phyloP scores from a whole-genome alignment of 1,284 basidiomycete species.

The Ustilago xerochloae region DNA sequence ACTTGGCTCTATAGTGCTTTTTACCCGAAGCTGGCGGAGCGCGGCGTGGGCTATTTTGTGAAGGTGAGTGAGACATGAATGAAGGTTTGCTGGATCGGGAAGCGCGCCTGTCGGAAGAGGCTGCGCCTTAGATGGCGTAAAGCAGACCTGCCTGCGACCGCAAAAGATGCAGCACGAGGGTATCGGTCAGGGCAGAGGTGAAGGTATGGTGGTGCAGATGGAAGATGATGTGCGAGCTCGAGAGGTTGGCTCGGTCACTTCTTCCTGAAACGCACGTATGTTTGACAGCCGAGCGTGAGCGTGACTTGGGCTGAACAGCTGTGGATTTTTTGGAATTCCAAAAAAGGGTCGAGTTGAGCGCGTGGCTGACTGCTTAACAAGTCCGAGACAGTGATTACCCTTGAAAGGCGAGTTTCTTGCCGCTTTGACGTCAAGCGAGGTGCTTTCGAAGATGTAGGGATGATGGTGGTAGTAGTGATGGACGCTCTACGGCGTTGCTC shows the following conservation, averaged over 20 bases:
- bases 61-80: conserved; percentile 35
- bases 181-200: neutral
- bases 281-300: too few species aligned
- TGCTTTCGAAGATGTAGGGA: too few species aligned
- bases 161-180: conserved; percentile 1
- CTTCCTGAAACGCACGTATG: conserved; percentile 5
- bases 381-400: too few species aligned
- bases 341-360: too few species aligned
- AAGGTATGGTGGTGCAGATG: neutral
- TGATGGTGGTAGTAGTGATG: too few species aligned
- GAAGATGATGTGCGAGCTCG: neutral
- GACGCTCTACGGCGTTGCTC: too few species aligned
- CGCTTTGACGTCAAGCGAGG: too few species aligned
- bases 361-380: too few species aligned
- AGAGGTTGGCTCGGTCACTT: conserved; percentile 3
- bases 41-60: conserved; percentile 17
- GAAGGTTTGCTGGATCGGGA: conserved; percentile 4
- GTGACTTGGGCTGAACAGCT: neutral
- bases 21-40: conserved; percentile 25
- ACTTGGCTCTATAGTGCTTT: conserved; percentile 45
- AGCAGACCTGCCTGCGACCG: conserved; percentile 8
- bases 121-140: conserved; percentile 1
- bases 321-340: neutral
- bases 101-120: conserved; percentile 1
- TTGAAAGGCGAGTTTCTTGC: too few species aligned